Evolutionary conservation across 2,329 filamentous ascomycete species (phyloP).

Genomic region (Calonectria montana): DNA sequence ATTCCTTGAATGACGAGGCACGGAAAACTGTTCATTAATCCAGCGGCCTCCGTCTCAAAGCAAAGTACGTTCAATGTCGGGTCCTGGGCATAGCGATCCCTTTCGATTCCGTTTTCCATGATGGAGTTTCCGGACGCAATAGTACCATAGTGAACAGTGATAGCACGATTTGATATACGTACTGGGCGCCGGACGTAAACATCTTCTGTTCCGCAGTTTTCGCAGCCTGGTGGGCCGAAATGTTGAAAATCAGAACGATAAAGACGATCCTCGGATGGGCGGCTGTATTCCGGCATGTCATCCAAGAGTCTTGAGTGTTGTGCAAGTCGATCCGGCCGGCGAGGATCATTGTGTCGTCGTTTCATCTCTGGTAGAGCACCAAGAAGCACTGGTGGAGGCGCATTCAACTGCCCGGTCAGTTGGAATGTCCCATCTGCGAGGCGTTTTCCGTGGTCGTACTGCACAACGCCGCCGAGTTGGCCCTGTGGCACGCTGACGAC

Average conservation of each 20-base stretch:
- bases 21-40: conserved; percentile 35
- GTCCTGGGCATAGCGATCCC: conserved; percentile 40
- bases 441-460: conserved; percentile 9
- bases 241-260: not conserved
- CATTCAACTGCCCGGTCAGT: conserved; percentile 2
- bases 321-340: not conserved
- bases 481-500: conserved; percentile 19
- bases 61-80: conserved; percentile 22
- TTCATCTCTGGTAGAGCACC: not conserved
- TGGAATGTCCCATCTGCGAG: not conserved
- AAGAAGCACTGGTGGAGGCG: conserved; percentile 9
- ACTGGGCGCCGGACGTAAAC: not conserved
- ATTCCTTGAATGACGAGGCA: conserved; percentile 50
- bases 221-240: not conserved
- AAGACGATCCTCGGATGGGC: not conserved
- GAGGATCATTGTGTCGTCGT: not conserved
- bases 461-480: conserved; percentile 3
- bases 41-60: conserved; percentile 45
- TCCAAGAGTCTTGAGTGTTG: not conserved
- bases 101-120: conserved; percentile 44
- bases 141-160: conserved; percentile 27
- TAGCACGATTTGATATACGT: not conserved
- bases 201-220: not conserved
- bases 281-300: not conserved
- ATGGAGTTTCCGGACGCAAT: conserved; percentile 47